Evolutionary conservation across 208 protist species (phyloP), one percentile per base, ranked within the genome.

Genomic region (Trypanosoma cruzi): DNA sequence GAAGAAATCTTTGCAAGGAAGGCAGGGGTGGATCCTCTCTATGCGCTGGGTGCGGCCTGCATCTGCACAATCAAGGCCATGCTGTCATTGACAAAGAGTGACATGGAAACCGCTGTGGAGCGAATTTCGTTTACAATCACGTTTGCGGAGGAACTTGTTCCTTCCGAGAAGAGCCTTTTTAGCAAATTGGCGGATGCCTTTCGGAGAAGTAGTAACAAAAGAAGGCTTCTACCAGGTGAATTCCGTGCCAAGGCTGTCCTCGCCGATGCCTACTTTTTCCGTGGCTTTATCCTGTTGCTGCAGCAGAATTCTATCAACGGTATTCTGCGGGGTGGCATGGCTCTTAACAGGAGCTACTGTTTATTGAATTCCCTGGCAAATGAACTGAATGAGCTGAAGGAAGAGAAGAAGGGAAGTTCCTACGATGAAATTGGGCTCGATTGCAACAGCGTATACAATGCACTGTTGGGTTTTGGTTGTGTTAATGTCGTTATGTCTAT

Each of bases 211-310:
- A 68, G 71, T 42, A 32, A 64, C 20, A 40, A 50, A 32, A 66
- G 68, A 28, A 77, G 71, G 64, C 63, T 88, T 42, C 64, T 42
- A 7, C 57, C 84, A 10, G 65, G 70, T 0, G 81, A 88, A 68
- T 89, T 82, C 60, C 86, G 83, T 32, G 81, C 80, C 26, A 84
- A 84, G 64, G 71, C 73, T n/a, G 73, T 83, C 10, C 69, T 84
- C 28, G 83, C 79, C 10, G 71, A 80, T 55, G 68, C 79, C 10
- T 75, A 88, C 52, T 70, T 71, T 22, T 53, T 92, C 54, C 83
- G 79, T 44, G 74, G 73, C 42, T 81, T 86, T 59, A 44, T 82
- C 36, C 55, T 92, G 18, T 46, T 88, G 1, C 46, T 86, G 13
- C 71, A 85, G 65, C 77, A 79, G 60, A 48, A 20, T 32, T 79